These are phyloP conservation scores for Mucor sp. DNA, from an alignment of 371 early-diverging fungal genomes.

Conservation along the genomic window DNA sequence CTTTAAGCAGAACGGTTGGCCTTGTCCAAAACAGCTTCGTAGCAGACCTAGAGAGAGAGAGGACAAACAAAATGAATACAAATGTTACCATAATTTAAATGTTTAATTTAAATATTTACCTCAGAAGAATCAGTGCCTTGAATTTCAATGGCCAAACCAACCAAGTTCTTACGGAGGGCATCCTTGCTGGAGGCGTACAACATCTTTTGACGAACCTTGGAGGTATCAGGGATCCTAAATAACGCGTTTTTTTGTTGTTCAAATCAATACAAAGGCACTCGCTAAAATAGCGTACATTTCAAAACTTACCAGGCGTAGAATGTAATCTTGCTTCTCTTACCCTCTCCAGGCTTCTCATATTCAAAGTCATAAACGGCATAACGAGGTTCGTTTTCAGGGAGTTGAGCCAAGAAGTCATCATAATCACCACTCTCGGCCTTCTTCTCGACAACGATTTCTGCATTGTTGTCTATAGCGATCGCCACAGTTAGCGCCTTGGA, in stretches of 20 bases:
- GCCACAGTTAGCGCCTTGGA: not conserved
- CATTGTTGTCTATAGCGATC: conserved; percentile 41
- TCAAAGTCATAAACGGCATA: conserved; percentile 88
- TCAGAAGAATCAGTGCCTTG: conserved; percentile 85
- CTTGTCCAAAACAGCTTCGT: conserved; percentile 81
- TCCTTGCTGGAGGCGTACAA: conserved; percentile 90
- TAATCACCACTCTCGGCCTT: conserved; percentile 54
- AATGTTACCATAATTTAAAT: not conserved
- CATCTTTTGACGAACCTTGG: conserved; percentile 88
- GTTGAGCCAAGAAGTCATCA: conserved; percentile 62
- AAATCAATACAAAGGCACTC: not conserved
- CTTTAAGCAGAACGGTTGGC: conserved; percentile 48
- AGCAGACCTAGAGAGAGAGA: conserved; percentile 56
- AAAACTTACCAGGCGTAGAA: conserved; percentile 49
- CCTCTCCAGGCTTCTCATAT: conserved; percentile 68
- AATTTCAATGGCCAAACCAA: conserved; percentile 78
- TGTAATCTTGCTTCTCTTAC: conserved; percentile 71
- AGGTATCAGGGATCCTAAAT: conserved; percentile 82
- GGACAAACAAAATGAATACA: not conserved
- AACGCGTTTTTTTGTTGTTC: conserved; percentile 11
- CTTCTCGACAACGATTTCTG: conserved; percentile 73
- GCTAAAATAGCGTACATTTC: not conserved
- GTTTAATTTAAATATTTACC: conserved; percentile 26
- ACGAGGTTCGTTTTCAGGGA: conserved; percentile 76
- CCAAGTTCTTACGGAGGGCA: conserved; percentile 74